Evolutionary conservation across 1,284 basidiomycete genomes (phyloP), one percentile per base, ranked within the genome.

Genomic region (Mrakiaceae sp.): DNA sequence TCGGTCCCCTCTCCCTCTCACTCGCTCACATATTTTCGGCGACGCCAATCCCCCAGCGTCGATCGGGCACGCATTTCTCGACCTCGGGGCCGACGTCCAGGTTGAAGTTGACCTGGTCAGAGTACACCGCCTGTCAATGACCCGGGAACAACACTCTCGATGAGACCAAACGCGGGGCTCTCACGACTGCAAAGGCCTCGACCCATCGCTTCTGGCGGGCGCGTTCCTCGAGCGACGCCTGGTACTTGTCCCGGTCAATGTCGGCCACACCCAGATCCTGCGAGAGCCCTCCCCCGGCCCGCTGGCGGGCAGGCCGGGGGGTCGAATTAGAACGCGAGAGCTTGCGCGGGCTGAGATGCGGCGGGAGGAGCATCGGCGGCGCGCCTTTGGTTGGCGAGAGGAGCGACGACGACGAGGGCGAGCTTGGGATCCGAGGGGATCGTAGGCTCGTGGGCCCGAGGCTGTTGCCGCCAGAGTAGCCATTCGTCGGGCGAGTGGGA

Each of bases 51-150:
- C 82, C 66, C 95, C 78, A 68, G 76, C 79, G 42, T 83, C 78
- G 5, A 80, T 82, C 58, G 84, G 90, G 72, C 82, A 88, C 68
- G 86, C 78, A 62, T 1, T 84, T 83, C 68, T 85, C 83, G 27
- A 96, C 80, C 9, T 88, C 85, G 4, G 93, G 93, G 0, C 92
- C 93, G 55, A 87, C 78, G 69, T 94, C 90, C 57, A 92, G 74
- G 75, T 94, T 90, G 71, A 95, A 94, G 70, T 93, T 85, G 81
- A 90, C 27, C 27, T 27, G 27, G 27, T 27, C 2, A 27, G 27
- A 27, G 27, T 27, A 27, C 27, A 27, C 27, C 27, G 27, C 27
- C 27, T 27, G 27, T 27, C 27, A 27, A 2, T 27, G 27, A 27
- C 27, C 27, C 27, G 27, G 27, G 27, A 27, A 27, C 27, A 2